Evolutionary conservation across 306 rosid genomes (phyloP).

Genomic region (Canavalia ensiformis): DNA sequence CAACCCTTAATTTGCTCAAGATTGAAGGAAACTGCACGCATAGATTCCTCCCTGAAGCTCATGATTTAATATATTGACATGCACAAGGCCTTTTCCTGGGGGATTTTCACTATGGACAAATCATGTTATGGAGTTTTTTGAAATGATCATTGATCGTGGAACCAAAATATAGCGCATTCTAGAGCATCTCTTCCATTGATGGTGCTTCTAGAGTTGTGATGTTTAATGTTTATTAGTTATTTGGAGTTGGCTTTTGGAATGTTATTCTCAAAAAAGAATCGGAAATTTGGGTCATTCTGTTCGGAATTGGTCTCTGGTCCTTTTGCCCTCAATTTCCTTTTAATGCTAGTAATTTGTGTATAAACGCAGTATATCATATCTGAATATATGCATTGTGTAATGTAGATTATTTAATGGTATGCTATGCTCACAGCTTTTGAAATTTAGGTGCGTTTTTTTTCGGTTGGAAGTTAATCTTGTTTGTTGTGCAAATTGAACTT

Average conservation of each 20-base stretch:
- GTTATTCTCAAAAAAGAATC: neutral
- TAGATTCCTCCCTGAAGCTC: conserved; percentile 38
- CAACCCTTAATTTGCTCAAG: conserved; percentile 24
- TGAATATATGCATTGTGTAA: conserved; percentile 20
- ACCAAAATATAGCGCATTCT: neutral
- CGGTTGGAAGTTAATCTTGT: neutral
- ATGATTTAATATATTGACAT: conserved; percentile 30
- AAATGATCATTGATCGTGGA: conserved; percentile 24
- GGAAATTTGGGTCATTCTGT: conserved; percentile 6
- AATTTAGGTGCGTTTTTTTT: neutral
- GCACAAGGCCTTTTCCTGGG: conserved; percentile 10
- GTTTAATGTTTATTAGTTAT: neutral
- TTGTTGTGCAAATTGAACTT: neutral
- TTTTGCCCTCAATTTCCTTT: neutral
- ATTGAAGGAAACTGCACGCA: conserved; percentile 36
- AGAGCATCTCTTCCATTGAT: neutral
- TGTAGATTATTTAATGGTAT: neutral
- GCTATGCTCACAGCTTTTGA: conserved; percentile 12
- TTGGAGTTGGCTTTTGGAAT: conserved; percentile 24
- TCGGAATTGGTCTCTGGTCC: conserved; percentile 1
- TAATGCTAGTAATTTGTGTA: conserved; percentile 2
- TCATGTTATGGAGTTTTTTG: conserved; percentile 23
- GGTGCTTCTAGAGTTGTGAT: conserved; percentile 33
- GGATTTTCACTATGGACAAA: conserved; percentile 29
- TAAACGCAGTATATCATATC: neutral